Conservation (phyloP, 2,329 filamentous ascomycete genomes). For the Dothistroma pini region DNA sequence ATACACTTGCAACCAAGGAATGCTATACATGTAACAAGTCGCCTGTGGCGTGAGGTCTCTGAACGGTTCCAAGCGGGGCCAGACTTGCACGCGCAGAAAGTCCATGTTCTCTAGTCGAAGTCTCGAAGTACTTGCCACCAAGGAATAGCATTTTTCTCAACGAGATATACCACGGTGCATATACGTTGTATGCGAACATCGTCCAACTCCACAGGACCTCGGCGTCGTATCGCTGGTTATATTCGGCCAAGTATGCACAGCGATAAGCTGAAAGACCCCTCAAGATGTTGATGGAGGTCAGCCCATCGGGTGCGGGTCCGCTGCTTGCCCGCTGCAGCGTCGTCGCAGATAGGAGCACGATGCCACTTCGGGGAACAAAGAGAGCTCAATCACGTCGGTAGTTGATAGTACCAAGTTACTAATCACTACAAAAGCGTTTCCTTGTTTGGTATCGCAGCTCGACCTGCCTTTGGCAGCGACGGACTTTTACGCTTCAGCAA, state of each 20-base stretch:
- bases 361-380: slow-evolving; percentile 4
- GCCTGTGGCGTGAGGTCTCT: not conserved
- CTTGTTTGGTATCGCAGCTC: slow-evolving; percentile 15
- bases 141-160: not conserved
- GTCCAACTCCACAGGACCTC: not conserved
- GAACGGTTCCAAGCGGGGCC: not conserved
- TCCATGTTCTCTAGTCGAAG: not conserved
- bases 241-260: not conserved
- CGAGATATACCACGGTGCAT: not conserved
- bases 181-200: not conserved
- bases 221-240: not conserved
- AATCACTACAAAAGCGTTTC: slow-evolving; percentile 17
- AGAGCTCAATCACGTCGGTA: not conserved
- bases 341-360: slow-evolving; percentile 1
- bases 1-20: not conserved
- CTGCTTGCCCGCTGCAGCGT: slow-evolving; percentile 2
- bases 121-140: not conserved
- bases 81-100: not conserved
- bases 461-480: slow-evolving; percentile 3
- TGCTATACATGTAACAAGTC: not conserved
- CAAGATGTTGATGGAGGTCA: slow-evolving; percentile 2
- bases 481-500: slow-evolving; percentile 61
- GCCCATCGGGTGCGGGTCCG: not conserved
- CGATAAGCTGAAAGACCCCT: slow-evolving; percentile 2
- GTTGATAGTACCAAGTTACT: not conserved